Percentiles rank a stretch among this genome's conserved stretches.
These are phyloP conservation scores for Xylaria grammica DNA, from an alignment of 495 filamentous ascomycete genomes.

Conservation along the genomic window DNA sequence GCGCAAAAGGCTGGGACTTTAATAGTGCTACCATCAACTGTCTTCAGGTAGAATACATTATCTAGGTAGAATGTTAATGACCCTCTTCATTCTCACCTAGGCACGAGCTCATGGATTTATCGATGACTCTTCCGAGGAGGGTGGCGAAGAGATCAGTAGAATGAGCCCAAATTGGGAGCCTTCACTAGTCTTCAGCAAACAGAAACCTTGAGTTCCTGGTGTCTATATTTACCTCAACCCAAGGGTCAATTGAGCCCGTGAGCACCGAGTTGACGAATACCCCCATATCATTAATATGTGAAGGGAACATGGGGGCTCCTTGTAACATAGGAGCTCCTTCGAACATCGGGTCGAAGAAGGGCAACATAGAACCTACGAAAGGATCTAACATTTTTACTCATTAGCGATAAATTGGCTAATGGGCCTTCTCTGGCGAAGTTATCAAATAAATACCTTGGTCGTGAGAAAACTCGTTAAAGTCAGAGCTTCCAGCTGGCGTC, in stretches of 20 bases:
- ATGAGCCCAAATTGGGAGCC: constrained; percentile 7
- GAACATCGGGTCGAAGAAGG: constrained; percentile 23
- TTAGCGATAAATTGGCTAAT: neutral
- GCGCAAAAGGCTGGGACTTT: neutral
- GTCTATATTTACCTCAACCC: constrained; percentile 7
- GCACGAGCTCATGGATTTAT: neutral
- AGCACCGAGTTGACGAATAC: constrained; percentile 20
- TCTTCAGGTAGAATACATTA: neutral
- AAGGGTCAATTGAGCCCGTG: constrained; percentile 15
- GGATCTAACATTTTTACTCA: neutral
- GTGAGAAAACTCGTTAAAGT: neutral
- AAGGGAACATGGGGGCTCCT: constrained; percentile 21
- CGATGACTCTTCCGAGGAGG: too few relatives aligned
- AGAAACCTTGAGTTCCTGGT: neutral
- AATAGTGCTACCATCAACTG: neutral
- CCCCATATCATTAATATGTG: constrained; percentile 20
- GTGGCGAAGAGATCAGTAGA: neutral
- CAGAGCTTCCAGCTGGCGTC: constrained; percentile 10
- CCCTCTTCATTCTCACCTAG: neutral
- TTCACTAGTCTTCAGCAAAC: neutral
- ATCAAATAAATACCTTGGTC: constrained; percentile 7
- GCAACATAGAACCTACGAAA: constrained; percentile 14
- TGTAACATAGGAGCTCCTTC: constrained; percentile 20
- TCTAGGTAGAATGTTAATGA: neutral
- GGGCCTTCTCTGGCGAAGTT: neutral